Percentiles rank a stretch among this genome's conserved stretches.
These are phyloP conservation scores for Pleurotus sapidus DNA, from an alignment of 768 basidiomycete species.

Conservation along the genomic window DNA sequence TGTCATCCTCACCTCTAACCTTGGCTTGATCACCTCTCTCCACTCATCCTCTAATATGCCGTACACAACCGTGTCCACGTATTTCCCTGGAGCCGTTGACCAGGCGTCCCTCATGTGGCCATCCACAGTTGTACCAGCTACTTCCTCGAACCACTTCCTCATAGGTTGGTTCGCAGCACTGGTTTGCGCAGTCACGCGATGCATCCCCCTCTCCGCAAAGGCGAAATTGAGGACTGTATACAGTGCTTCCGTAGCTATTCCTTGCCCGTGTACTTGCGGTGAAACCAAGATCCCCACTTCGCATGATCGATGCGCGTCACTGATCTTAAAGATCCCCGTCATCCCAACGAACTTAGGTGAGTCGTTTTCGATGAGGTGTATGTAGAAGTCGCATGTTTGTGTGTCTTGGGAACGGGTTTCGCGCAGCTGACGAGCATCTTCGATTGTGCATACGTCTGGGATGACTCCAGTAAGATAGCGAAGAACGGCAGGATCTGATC, in stretches of 20 bases:
- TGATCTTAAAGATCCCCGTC: conserved; percentile 36
- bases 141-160: conserved; percentile 43
- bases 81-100: conserved; percentile 31
- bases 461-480: conserved; percentile 33
- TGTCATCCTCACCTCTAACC: conserved; percentile 25
- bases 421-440: conserved; percentile 31
- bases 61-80: conserved; percentile 36
- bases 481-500: conserved; percentile 34
- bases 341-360: conserved; percentile 29
- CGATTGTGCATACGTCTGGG: conserved; percentile 30
- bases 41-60: conserved; percentile 43
- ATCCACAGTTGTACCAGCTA: conserved; percentile 36
- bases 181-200: conserved; percentile 41
- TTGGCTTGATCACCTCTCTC: conserved; percentile 28
- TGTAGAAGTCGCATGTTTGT: conserved; percentile 32
- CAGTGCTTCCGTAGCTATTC: conserved; percentile 41
- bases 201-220: conserved; percentile 39
- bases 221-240: conserved; percentile 35
- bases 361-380: conserved; percentile 26
- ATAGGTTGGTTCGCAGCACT: conserved; percentile 38
- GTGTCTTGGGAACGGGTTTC: conserved; percentile 31
- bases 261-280: conserved; percentile 32
- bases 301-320: conserved; percentile 30
- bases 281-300: conserved; percentile 39
- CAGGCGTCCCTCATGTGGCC: conserved; percentile 36